Evolutionary conservation across 2,329 filamentous ascomycete genomes (phyloP), one percentile per base, ranked within the genome.

Genomic region (Colletotrichum kahawae): DNA sequence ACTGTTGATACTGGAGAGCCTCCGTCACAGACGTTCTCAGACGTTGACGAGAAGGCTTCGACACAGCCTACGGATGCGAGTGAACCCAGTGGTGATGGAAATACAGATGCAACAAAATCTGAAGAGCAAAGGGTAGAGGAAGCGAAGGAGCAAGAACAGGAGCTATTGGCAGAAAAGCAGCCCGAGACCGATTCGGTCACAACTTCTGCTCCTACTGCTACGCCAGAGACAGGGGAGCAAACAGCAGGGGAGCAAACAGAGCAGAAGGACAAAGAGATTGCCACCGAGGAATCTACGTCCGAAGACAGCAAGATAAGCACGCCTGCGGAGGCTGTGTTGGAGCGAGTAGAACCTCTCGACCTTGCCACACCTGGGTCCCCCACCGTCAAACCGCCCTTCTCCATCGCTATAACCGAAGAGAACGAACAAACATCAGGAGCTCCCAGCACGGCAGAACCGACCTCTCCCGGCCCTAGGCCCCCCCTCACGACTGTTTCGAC

Each of bases 291-390:
- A 21, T 76, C 77, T 38, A 70, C 74, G 2, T 79, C 79, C 4
- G 82, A 84, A 67, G 81, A 83, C 27, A 78, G 76, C 10, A 84
- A 85, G 34, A 72, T 80, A 10, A 74, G 80, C 6, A 76, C 82
- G 8, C 75, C 82, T 7, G 79, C 80, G 5, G 83, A 85, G 63
- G 82, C 78, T 4, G 81, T 82, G n/a, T 81, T 89, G 4, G 87
- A 88, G 24, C 83, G 86, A 71, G 85, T 89, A 2, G 88, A 89
- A 63, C 86, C 88, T 4, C 79, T 90, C 7, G 89, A 91, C 74
- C 81, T 91, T 18, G 88, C 88, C 7, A 85, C 84, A 4, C 81
- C 84, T 2, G 81, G 79, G 64, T 84, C 84, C 1, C 82, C 84
- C 5, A 77, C 77, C 4, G 77, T 43, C 5, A 80, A 82, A 29